Percentiles rank a stretch among this genome's conserved stretches.
phyloP scores from a whole-genome alignment of 2,329 filamentous ascomycete genomes.

The Leptographium radiaticola region DNA sequence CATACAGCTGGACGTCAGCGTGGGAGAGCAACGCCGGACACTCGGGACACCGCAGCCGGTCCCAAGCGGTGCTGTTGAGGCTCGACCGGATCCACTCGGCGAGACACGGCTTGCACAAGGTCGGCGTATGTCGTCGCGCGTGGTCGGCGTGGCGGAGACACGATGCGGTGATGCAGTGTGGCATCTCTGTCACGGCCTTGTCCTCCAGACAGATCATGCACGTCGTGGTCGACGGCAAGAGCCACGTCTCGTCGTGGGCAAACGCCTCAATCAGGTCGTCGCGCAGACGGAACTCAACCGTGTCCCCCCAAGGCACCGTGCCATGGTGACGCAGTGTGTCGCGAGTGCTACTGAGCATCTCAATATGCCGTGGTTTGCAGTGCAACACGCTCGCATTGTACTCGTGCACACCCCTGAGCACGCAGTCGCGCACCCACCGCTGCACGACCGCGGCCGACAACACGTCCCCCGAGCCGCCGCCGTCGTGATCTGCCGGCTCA shows the following conservation, averaged over 20 bases:
- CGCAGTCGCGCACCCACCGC: constrained; percentile 6
- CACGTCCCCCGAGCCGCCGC: neutral
- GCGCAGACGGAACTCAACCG: constrained; percentile 18
- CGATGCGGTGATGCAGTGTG: constrained; percentile 15
- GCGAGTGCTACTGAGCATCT: constrained; percentile 7
- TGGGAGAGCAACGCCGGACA: constrained; percentile 18
- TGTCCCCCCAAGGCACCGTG: constrained; percentile 12
- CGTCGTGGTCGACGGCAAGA: constrained; percentile 17
- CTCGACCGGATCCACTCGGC: constrained; percentile 20
- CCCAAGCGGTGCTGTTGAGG: constrained; percentile 18
- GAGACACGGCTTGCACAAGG: constrained; percentile 21
- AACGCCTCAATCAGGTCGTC: constrained; percentile 16
- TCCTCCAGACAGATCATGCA: constrained; percentile 23
- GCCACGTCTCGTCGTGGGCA: constrained; percentile 19
- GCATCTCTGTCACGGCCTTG: constrained; percentile 21
- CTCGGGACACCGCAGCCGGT: constrained; percentile 22
- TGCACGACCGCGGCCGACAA: constrained; percentile 2
- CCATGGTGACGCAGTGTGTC: neutral
- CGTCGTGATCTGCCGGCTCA: constrained; percentile 3
- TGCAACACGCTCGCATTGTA: neutral
- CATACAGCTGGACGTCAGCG: constrained; percentile 18
- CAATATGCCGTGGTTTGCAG: constrained; percentile 10
- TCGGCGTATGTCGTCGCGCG: constrained; percentile 12
- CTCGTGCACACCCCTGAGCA: constrained; percentile 7
- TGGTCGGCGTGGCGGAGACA: constrained; percentile 12